A percentile compares a stretch with the other conserved stretches of the same genome.
Conservation (phyloP, 495 filamentous ascomycete genomes). For the Penicillium ochrochloron region DNA sequence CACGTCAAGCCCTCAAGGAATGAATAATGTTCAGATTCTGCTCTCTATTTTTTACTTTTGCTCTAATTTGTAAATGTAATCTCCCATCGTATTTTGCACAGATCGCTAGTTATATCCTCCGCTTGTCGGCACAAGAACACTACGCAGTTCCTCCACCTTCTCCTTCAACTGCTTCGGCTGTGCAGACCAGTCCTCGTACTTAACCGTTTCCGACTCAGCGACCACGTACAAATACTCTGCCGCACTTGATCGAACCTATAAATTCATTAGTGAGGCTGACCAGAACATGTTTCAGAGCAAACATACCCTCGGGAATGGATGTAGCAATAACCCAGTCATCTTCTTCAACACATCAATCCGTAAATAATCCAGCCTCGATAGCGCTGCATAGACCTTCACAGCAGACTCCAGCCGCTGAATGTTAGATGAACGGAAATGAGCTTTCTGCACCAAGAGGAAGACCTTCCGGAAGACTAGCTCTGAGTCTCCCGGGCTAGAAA, state of each 20-base stretch:
- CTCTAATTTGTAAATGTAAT: not conserved
- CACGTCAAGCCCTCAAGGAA: not conserved
- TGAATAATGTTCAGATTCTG: no score
- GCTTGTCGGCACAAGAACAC: constrained; percentile 13
- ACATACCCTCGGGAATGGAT: constrained; percentile 67
- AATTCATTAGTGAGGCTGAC: constrained; percentile 9
- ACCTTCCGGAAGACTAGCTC: constrained; percentile 56
- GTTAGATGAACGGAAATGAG: constrained; percentile 80
- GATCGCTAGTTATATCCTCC: not conserved
- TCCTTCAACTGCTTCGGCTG: constrained; percentile 45
- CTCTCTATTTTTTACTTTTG: not conserved
- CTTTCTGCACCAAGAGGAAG: constrained; percentile 71
- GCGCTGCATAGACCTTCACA: constrained; percentile 72
- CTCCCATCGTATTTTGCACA: not conserved
- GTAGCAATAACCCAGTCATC: constrained; percentile 61
- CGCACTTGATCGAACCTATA: constrained; percentile 41
- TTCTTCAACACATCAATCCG: constrained; percentile 56
- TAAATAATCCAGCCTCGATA: constrained; percentile 51
- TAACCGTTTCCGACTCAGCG: constrained; percentile 39
- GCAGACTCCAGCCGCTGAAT: constrained; percentile 79
- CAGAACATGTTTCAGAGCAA: not conserved
- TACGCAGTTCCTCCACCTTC: constrained; percentile 39
- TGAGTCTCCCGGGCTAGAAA: constrained; percentile 17
- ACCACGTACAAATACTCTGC: constrained; percentile 48
- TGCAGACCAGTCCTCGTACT: constrained; percentile 48